A percentile compares a stretch with the other conserved stretches of the same genome.
These are phyloP conservation scores for Helianthus tuberosus DNA, from an alignment of 129 eudicot genomes.

Conservation along the genomic window DNA sequence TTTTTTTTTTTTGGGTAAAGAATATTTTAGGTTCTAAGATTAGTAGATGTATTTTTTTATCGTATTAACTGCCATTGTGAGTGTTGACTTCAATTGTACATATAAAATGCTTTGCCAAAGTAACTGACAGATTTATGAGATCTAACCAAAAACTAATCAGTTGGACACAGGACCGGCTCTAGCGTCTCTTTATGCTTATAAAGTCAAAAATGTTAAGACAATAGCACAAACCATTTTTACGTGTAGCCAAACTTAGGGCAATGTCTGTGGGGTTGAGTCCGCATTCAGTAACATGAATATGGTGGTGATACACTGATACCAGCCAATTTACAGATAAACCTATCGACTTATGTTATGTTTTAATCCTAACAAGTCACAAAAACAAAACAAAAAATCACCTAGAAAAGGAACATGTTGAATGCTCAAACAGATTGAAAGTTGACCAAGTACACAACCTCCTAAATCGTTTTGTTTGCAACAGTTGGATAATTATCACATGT, in stretches of 20 bases:
- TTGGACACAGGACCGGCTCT: not conserved
- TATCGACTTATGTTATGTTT: not conserved
- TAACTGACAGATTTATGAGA: not conserved
- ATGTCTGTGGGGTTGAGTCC: not conserved
- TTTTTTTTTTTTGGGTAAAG: no score
- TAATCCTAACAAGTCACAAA: not conserved
- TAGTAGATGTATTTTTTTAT: no score
- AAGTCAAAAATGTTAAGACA: not conserved
- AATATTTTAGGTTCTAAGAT: no score
- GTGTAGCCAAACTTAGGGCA: not conserved
- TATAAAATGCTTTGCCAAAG: not conserved
- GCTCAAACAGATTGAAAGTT: not conserved
- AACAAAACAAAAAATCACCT: not conserved
- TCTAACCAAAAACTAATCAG: not conserved
- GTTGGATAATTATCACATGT: not conserved
- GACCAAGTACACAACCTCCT: not conserved
- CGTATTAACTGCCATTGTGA: no score
- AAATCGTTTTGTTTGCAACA: not conserved
- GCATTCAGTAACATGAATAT: not conserved
- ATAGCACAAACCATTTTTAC: not conserved
- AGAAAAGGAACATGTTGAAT: not conserved
- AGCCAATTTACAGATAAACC: not conserved
- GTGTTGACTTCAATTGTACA: not conserved
- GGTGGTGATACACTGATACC: not conserved
- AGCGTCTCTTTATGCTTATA: not conserved